A percentile compares a stretch with the other conserved stretches of the same genome.
Evolutionary conservation across 2,329 filamentous ascomycete genomes (phyloP).

Genomic region (Neopestalotiopsis rosae): DNA sequence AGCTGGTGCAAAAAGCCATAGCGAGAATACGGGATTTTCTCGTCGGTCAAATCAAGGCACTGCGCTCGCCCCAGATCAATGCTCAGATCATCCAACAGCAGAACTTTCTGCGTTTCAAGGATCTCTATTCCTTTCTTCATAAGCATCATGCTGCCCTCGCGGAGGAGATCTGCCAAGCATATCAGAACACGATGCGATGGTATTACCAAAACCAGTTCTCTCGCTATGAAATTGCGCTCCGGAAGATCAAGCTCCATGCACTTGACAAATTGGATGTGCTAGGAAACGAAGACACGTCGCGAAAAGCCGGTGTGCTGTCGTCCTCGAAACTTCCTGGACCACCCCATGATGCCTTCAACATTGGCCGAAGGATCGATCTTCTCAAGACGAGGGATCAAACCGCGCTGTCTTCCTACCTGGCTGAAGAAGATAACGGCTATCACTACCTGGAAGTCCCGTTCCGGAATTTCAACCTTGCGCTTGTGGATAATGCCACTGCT

Average conservation of each 20-base stretch:
- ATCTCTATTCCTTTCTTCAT: conserved; percentile 84
- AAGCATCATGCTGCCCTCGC: conserved; percentile 83
- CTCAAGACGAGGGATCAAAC: conserved; percentile 75
- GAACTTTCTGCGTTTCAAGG: conserved; percentile 86
- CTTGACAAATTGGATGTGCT: conserved; percentile 86
- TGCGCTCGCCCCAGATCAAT: conserved; percentile 95
- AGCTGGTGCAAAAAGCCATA: conserved; percentile 87
- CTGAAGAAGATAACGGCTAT: conserved; percentile 84
- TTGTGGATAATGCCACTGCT: conserved; percentile 91
- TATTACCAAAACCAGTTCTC: conserved; percentile 93
- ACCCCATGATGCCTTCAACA: conserved; percentile 84
- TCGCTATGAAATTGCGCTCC: conserved; percentile 82
- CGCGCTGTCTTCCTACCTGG: conserved; percentile 85
- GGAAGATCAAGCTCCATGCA: conserved; percentile 81
- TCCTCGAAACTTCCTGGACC: conserved; percentile 56
- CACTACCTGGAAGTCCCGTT: conserved; percentile 93
- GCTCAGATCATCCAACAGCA: conserved; percentile 96
- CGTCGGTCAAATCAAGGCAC: conserved; percentile 90
- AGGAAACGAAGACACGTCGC: conserved; percentile 75
- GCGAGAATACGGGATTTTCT: conserved; percentile 94
- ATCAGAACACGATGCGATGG: conserved; percentile 99
- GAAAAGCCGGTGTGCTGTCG: conserved; percentile 66
- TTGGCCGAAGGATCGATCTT: conserved; percentile 85
- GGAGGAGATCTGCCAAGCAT: conserved; percentile 89
- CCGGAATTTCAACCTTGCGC: conserved; percentile 90